These are phyloP conservation scores for Saccharomyces jurei DNA, from an alignment of 805 yeast species.

Conservation along the genomic window DNA sequence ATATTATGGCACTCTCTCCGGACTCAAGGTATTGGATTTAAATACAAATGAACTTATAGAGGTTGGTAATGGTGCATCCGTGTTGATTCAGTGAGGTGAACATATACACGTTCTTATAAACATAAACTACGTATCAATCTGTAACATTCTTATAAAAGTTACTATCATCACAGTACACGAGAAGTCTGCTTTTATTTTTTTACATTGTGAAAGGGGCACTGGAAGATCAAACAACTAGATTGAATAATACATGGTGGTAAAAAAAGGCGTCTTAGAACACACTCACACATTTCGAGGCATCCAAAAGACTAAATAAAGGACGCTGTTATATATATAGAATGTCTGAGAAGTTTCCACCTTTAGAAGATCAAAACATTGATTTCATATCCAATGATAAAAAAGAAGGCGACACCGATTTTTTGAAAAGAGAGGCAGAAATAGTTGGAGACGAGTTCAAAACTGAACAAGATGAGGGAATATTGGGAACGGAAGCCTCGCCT, in stretches of 20 bases:
- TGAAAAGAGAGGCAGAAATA: conserved; percentile 59
- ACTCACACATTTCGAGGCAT: neutral
- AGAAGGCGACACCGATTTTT: conserved; percentile 44
- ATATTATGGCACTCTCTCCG: conserved; percentile 24
- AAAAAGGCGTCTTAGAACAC: neutral
- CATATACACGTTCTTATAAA: neutral
- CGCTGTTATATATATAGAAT: conserved; percentile 25
- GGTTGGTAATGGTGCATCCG: conserved; percentile 22
- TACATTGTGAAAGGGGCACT: neutral
- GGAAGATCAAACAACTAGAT: neutral
- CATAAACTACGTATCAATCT: neutral
- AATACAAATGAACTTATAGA: conserved; percentile 24
- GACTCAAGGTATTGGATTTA: conserved; percentile 28
- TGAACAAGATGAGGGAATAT: conserved; percentile 46
- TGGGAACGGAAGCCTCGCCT: conserved; percentile 17
- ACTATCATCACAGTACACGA: conserved; percentile 1
- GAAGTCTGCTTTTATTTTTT: neutral
- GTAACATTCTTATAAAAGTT: neutral
- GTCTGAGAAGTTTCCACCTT: conserved; percentile 74
- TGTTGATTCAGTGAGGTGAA: conserved; percentile 17
- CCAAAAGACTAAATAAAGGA: neutral
- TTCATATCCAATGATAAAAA: conserved; percentile 24
- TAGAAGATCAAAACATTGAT: conserved; percentile 39
- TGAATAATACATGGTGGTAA: neutral
- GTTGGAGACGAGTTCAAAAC: conserved; percentile 67